Base-by-base conservation (phyloP, 106 monocot genomes). In the Agapanthus africanus region DNA sequence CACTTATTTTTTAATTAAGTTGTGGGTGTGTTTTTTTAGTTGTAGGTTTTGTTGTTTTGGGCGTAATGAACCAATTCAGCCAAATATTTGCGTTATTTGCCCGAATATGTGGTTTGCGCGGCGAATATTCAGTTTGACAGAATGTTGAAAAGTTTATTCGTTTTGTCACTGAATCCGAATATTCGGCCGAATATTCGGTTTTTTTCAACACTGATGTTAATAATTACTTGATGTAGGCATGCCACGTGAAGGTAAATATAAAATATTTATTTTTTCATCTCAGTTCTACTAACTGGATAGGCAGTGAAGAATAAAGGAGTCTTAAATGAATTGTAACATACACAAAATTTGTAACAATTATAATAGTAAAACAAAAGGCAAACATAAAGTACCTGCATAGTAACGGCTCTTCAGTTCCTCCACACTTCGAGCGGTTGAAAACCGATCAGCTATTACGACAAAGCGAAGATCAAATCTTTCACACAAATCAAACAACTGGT, bases 391-490 rank as follows among this genome's bases (percentile, higher is more conserved):
- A 95, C 95, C 95, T 75, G 78, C 68, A 83, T 97, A 97, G 54
- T 92, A 97, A 30, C 92, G 95, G 68, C 61, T 81, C 77, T 92
- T 92, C 63, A 97, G 74, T 84, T 92, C 92, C 67, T 97, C 97
- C 63, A 97, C 87, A 18, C 67, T 83, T 28, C 86, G 79, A 70
- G 74, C 42, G 57, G 76, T 59, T 69, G 86, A 86, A 64, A 97
- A 90, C 72, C 89, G 79, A 47, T 97, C 97, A 50, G 89, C 97
- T 74, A 97, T 81, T 38, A 97, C 76, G 70, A 92, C 68, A 59
- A 97, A 97, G 6, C 97, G 91, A 18, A 97, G 89, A 85, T 97
- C 97, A 76, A 92, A 97, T 22, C 77, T 69, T 66, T 89, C 89
- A 67, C 97, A 89, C 60, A 97, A 66, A 54, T 97, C 91, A 75